Evolutionary conservation across 139 green algal genomes (phyloP), one percentile per base, ranked within the genome.

Genomic region (Chlorokybus atmophyticus): DNA sequence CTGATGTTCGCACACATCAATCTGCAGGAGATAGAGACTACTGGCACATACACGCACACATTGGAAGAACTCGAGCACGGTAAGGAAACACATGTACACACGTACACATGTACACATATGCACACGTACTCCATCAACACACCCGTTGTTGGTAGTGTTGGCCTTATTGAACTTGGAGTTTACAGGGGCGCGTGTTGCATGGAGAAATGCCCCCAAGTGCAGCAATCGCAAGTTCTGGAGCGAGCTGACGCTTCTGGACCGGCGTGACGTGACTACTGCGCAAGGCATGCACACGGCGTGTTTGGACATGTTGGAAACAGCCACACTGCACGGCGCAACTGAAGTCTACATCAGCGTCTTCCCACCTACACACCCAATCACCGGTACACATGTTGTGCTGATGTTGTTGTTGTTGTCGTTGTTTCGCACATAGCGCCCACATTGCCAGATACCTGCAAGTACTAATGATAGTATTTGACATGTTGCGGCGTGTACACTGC

Each of bases 171-270:
- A 44, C 38, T 14, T 44, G 14, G 14, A 14, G 17, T 44, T 17
- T 17, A 23, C 38, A 44, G 58, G 58, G 31, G 49, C 32, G 19
- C 60, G 73, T 1, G 64, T 77, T 23, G 64, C 64, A 2, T 80
- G 73, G 73, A 49, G 73, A 24, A 77, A 80, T 44, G 60, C 73
- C 1, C 60, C 73, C 52, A 80, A 80, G 57, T 80, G 73, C 55
- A 44, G 41, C 31, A 77, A 77, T 41, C 59, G 73, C 8, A 68
- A 67, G 44, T 63, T 53, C 65, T 70, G 64, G 40, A 28, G 62
- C 24, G 63, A 72, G 32, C 44, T 81, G 17, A 32, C 59, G 30
- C 55, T 81, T 29, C 10, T 81, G 3, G 74, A 81, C 59, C 40
- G 50, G 10, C 57, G 69, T 17, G 26, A 66, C 29, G 64, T 50